phyloP scores from a whole-genome alignment of 257 asterid genomes.

The Jaltomata sinuosa region DNA sequence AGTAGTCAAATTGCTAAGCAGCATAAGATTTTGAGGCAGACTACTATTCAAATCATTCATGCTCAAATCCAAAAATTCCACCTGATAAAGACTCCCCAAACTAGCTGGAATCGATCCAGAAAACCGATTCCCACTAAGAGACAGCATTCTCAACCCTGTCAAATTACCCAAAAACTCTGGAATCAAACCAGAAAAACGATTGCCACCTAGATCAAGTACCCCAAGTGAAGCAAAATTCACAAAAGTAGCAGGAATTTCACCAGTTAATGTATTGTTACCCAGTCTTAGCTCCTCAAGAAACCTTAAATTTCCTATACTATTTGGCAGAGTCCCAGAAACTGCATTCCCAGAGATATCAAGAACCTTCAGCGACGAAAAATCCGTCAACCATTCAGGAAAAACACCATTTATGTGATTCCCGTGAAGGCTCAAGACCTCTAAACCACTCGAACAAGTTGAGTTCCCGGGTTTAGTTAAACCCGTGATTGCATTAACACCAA shows the following conservation, averaged over 20 bases:
- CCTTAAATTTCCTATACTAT: constrained; percentile 30
- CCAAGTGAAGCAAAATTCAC: constrained; percentile 28
- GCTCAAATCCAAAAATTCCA: constrained; percentile 39
- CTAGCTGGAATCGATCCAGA: constrained; percentile 32
- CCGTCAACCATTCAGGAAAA: constrained; percentile 30
- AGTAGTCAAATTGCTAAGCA: constrained; percentile 36
- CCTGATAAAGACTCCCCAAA: constrained; percentile 32
- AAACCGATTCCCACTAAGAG: constrained; percentile 40
- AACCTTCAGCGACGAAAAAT: constrained; percentile 23
- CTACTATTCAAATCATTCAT: constrained; percentile 35
- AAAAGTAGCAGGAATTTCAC: constrained; percentile 33
- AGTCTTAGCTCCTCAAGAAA: constrained; percentile 42
- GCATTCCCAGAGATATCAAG: constrained; percentile 54
- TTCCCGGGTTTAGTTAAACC: constrained; percentile 24
- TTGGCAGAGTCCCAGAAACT: constrained; percentile 35
- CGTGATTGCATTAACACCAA: constrained; percentile 53
- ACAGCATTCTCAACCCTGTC: constrained; percentile 23
- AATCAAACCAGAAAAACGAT: constrained; percentile 36
- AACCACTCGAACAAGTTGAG: constrained; percentile 15
- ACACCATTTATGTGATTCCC: constrained; percentile 27
- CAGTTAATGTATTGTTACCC: constrained; percentile 49
- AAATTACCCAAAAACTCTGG: constrained; percentile 32
- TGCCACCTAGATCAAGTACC: constrained; percentile 51
- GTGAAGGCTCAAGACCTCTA: constrained; percentile 46
- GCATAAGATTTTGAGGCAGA: constrained; percentile 32